phyloP scores from a whole-genome alignment of 1,284 basidiomycete genomes.

The Rhodotorula sp. region DNA sequence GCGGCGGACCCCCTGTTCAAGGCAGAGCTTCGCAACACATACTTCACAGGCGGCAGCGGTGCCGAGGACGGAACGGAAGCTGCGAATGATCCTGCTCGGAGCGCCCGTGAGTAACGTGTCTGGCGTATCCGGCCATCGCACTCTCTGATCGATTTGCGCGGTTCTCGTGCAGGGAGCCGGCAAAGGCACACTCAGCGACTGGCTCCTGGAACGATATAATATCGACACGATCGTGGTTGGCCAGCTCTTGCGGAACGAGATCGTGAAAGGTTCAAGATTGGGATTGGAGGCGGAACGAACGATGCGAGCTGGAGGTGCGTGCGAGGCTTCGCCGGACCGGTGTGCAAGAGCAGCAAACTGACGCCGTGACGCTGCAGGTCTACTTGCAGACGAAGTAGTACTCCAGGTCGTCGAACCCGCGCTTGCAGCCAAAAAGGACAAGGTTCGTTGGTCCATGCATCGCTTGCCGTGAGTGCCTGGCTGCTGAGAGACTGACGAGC shows the following conservation, averaged over 20 bases:
- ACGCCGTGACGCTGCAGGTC: slow-evolving; percentile 44
- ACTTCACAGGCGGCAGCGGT: background rate
- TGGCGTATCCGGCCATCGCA: no score
- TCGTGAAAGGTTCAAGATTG: slow-evolving; percentile 68
- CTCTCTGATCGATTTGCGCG: background rate
- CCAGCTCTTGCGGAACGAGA: slow-evolving; percentile 74
- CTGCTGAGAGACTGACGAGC: background rate
- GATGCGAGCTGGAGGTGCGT: slow-evolving; percentile 64
- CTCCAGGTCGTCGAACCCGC: slow-evolving; percentile 69
- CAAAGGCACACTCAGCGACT: slow-evolving; percentile 67
- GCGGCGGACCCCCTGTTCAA: background rate
- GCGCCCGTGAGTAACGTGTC: slow-evolving; percentile 23
- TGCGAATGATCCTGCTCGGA: slow-evolving; percentile 41
- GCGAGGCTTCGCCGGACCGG: no score
- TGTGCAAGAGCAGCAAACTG: background rate
- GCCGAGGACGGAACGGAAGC: background rate
- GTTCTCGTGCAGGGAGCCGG: slow-evolving; percentile 43
- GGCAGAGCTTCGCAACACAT: background rate
- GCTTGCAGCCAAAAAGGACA: slow-evolving; percentile 65
- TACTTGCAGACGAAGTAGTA: slow-evolving; percentile 75
- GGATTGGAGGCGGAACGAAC: slow-evolving; percentile 70
- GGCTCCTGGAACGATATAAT: slow-evolving; percentile 62
- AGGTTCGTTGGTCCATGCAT: slow-evolving; percentile 25
- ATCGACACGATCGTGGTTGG: slow-evolving; percentile 71
- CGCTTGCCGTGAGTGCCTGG: no score